A percentile compares a stretch with the other conserved stretches of the same genome.
phyloP scores from a whole-genome alignment of 495 filamentous ascomycete species.

The Trichoderma asperelloides region DNA sequence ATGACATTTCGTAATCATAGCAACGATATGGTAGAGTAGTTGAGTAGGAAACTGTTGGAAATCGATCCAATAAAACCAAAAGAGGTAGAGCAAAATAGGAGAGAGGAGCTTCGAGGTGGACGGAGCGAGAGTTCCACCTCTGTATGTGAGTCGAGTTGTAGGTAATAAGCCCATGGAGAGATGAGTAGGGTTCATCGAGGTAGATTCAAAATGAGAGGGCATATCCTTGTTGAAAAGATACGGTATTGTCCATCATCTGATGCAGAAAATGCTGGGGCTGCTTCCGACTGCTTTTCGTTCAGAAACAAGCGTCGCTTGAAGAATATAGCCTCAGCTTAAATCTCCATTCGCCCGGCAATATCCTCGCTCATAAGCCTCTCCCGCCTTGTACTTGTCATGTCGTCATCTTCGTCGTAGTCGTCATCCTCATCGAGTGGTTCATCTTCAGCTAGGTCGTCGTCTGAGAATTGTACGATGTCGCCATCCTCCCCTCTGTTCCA shows the following conservation, averaged over 20 bases:
- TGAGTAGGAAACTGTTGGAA: background rate
- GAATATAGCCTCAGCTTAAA: background rate
- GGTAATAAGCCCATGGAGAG: no score
- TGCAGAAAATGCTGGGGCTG: background rate
- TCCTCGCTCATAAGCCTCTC: conserved; percentile 11
- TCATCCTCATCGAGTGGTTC: conserved; percentile 17
- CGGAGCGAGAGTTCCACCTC: background rate
- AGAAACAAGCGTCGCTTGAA: background rate
- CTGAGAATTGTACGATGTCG: conserved; percentile 20
- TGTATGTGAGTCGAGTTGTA: no score
- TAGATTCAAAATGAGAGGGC: background rate
- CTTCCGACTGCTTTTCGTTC: no score
- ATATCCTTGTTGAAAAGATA: conserved; percentile 1
- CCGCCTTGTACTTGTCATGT: conserved; percentile 13
- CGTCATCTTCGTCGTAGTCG: conserved; percentile 16
- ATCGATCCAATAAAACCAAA: background rate
- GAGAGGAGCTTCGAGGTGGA: background rate
- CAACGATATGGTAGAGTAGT: background rate
- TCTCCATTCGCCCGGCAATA: conserved; percentile 11
- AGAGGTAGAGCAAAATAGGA: background rate
- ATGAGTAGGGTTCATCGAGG: no score
- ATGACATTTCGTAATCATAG: background rate
- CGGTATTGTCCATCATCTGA: background rate
- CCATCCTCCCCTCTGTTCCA: conserved; percentile 45
- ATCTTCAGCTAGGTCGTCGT: conserved; percentile 14